Evolutionary conservation across 805 yeast genomes (phyloP), one percentile per base, ranked within the genome.

Genomic region (Myxozyma vanderwaltii): DNA sequence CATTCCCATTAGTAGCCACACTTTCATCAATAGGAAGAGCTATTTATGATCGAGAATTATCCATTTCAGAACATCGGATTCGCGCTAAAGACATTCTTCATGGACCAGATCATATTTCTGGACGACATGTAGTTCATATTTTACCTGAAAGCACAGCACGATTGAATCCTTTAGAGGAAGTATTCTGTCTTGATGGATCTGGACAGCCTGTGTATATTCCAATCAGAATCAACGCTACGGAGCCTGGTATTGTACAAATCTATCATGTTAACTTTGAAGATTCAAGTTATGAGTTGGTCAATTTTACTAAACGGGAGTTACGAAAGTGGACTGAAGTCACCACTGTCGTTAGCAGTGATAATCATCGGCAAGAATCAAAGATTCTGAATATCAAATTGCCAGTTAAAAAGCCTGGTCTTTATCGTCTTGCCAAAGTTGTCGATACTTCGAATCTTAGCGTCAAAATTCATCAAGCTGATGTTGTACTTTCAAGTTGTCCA

Each of bases 111-210:
- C 95, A 91, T 71, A 87, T 91, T 71, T 86, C 83, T 68, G 99
- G 99, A 45, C 84, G 84, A 44, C 88, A 89, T 69, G 88, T 91
- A 0, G 86, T 94, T 62, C 88, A 91, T 69, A 88, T 88, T 62
- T 76, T 94, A 36, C 98, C 99, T 0, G 97, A 92, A 73, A 87
- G 95, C 45, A 86, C 95, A 0, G 96, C 95, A 3, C 77, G 79
- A 68, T 75, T 94, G 67, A 90, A 91, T 64, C 97, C 97, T 2
- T 81, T 83, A 66, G 82, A 79, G 51, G 83, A 81, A 29, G 77
- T 82, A 3, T 81, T 80, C 61, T 94, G 99, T 74, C 65, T 77
- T 10, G 64, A 61, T 54, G 75, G 51, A 58, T 40, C 51, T 8
- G 56, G 58, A 15, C 44, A 69, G 61, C 68, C 71, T 51, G 69